Conservation (phyloP, 805 yeast species). For the Ogataea siamensis region DNA sequence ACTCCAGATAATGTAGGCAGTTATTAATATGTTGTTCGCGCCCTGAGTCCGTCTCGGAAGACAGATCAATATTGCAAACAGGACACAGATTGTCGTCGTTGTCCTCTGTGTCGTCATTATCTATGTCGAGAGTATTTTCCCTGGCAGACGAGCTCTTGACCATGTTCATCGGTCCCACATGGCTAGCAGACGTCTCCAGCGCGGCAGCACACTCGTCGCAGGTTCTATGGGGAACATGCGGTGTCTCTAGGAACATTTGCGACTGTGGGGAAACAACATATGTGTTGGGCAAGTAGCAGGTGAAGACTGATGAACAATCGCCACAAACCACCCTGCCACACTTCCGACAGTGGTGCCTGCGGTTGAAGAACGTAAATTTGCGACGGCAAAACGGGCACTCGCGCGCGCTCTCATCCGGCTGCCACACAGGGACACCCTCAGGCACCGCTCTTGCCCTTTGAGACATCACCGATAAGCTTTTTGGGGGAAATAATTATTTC, state of each 20-base stretch:
- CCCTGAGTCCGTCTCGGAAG: conserved; percentile 29
- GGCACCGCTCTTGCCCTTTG: conserved; percentile 9
- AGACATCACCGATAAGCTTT: conserved; percentile 5
- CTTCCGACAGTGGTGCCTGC: conserved; percentile 80
- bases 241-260: conserved; percentile 45
- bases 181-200: conserved; percentile 44
- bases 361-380: conserved; percentile 55
- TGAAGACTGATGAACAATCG: conserved; percentile 53
- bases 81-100: conserved; percentile 43
- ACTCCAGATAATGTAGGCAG: conserved; percentile 63
- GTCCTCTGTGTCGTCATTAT: conserved; percentile 32
- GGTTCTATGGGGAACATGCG: conserved; percentile 63
- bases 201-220: conserved; percentile 73
- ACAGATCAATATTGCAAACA: conserved; percentile 36
- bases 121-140: conserved; percentile 19
- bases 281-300: conserved; percentile 57
- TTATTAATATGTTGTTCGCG: conserved; percentile 67
- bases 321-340: conserved; percentile 83
- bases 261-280: conserved; percentile 55
- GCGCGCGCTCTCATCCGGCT: conserved; percentile 54
- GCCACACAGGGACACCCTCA: conserved; percentile 57
- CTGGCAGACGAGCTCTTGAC: conserved; percentile 19
- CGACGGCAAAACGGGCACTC: conserved; percentile 56
- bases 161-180: conserved; percentile 4
- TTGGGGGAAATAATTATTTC: conserved; percentile 1